Percentiles rank a stretch among this genome's conserved stretches.
Conservation (phyloP, 768 basidiomycete species). For the Phaeolepiota aurea region DNA sequence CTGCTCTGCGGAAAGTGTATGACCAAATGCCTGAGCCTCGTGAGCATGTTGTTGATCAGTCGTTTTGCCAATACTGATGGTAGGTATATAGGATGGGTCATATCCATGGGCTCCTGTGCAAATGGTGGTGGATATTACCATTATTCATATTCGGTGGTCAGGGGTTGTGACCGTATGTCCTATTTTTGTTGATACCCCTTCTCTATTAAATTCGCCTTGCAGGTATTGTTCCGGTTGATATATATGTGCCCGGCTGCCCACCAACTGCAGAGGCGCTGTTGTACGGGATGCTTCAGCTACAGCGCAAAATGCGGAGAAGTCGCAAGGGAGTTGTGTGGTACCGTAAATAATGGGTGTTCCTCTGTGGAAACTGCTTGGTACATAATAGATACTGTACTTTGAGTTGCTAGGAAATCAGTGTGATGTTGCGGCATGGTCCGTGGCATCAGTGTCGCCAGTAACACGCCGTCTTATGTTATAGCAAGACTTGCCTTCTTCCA, state of each 20-base stretch:
- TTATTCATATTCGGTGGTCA: constrained; percentile 97
- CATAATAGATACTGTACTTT: too few relatives aligned
- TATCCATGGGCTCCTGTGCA: constrained; percentile 99
- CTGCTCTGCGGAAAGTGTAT: constrained; percentile 91
- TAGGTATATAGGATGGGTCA: constrained; percentile 95
- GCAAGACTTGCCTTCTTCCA: constrained; percentile 1
- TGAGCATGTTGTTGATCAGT: constrained; percentile 23
- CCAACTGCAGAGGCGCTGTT: constrained; percentile 95
- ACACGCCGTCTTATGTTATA: not conserved
- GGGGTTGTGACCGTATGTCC: constrained; percentile 88
- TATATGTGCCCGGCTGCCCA: constrained; percentile 95
- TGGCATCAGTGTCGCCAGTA: not conserved
- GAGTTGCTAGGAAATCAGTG: too few relatives aligned
- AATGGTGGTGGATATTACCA: constrained; percentile 98
- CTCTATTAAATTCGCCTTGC: constrained; percentile 7
- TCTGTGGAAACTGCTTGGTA: too few relatives aligned
- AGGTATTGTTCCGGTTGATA: constrained; percentile 97
- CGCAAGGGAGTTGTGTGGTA: constrained; percentile 86
- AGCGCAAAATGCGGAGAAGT: constrained; percentile 90
- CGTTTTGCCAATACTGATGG: constrained; percentile 3
- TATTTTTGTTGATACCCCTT: constrained; percentile 1
- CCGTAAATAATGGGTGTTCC: constrained; percentile 36
- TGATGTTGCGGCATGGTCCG: not conserved
- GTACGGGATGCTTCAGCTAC: constrained; percentile 94
- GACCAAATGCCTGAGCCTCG: constrained; percentile 99